These are phyloP conservation scores for Saposhnikovia divaricata DNA, from an alignment of 129 eudicot species.

Conservation along the genomic window DNA sequence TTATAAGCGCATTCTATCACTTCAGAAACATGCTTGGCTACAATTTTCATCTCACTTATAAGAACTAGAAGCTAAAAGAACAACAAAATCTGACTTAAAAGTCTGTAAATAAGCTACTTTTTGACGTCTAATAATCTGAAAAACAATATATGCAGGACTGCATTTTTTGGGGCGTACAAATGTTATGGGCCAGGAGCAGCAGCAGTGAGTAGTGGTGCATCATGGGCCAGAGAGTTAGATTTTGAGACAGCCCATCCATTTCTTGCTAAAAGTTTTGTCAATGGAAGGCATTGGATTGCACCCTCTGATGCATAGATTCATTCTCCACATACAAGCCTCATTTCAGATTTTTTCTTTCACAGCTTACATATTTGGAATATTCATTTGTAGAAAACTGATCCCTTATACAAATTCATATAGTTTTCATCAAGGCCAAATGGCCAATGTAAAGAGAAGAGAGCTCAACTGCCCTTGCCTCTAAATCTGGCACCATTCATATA, in stretches of 20 bases:
- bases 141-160: constrained; percentile 48
- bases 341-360: neutral
- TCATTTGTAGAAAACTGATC: neutral
- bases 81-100: too few relatives aligned
- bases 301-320: constrained; percentile 65
- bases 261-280: constrained; percentile 80
- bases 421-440: neutral
- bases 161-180: constrained; percentile 74
- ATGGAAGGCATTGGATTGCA: constrained; percentile 95
- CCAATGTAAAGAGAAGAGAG: neutral
- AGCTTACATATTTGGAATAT: neutral
- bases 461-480: neutral
- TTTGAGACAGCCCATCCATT: constrained; percentile 80
- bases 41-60: too few relatives aligned
- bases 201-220: constrained; percentile 78
- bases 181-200: constrained; percentile 96
- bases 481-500: neutral
- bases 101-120: neutral
- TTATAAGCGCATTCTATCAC: neutral
- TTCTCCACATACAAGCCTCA: neutral
- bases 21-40: too few relatives aligned
- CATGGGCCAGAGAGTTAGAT: constrained; percentile 85
- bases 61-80: too few relatives aligned
- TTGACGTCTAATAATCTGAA: neutral
- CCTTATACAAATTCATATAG: neutral